These are phyloP conservation scores for Sinapis alba DNA, from an alignment of 441 rosid species.

Conservation along the genomic window DNA sequence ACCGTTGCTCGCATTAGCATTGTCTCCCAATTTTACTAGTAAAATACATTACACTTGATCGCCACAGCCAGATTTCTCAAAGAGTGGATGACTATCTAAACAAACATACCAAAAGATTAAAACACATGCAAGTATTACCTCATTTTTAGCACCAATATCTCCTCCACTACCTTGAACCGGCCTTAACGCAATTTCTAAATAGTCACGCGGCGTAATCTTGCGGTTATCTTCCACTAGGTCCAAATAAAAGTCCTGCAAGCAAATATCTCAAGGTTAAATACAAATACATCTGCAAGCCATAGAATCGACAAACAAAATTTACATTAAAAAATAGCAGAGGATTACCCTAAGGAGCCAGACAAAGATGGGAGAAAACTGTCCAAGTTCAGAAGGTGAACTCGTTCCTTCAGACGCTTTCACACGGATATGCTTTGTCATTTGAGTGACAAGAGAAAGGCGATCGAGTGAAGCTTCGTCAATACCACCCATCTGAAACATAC, in stretches of 20 bases:
- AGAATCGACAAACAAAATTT: background rate
- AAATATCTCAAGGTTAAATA: slow-evolving; percentile 15
- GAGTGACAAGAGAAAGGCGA: slow-evolving; percentile 98
- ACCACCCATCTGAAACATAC: slow-evolving; percentile 82
- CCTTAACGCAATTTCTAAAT: slow-evolving; percentile 87
- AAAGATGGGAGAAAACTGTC: slow-evolving; percentile 96
- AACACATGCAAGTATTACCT: slow-evolving; percentile 54
- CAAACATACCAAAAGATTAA: slow-evolving; percentile 6
- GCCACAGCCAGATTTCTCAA: slow-evolving; percentile 16
- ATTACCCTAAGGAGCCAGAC: slow-evolving; percentile 97
- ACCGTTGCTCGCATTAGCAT: background rate
- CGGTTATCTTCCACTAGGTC: slow-evolving; percentile 82
- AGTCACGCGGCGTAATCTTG: slow-evolving; percentile 94
- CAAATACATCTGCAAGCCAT: background rate
- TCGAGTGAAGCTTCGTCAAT: slow-evolving; percentile 97
- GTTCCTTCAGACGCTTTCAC: slow-evolving; percentile 91
- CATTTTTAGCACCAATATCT: slow-evolving; percentile 90
- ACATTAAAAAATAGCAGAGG: slow-evolving; percentile 12
- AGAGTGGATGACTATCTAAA: background rate
- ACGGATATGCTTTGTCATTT: slow-evolving; percentile 96
- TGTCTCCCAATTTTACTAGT: background rate
- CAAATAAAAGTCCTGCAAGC: slow-evolving; percentile 87
- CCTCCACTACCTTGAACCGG: slow-evolving; percentile 84
- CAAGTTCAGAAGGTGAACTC: slow-evolving; percentile 77
- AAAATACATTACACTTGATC: background rate